phyloP scores from a whole-genome alignment of 176 grass and related monocot species.

The Miscanthus lutarioriparius region DNA sequence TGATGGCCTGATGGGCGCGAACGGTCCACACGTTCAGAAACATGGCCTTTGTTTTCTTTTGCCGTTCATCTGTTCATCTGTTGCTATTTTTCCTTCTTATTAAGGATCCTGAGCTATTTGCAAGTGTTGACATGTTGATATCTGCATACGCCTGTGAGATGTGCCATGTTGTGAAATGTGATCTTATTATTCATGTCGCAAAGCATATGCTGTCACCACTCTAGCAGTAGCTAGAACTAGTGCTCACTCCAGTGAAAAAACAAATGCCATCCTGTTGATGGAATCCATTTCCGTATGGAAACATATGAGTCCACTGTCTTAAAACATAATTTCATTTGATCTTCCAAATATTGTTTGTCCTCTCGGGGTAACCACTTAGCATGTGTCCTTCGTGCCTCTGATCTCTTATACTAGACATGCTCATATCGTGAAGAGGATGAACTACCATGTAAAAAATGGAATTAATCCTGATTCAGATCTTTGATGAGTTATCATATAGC shows the following conservation, averaged over 20 bases:
- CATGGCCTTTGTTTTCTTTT: not conserved
- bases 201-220: not conserved
- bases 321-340: not conserved
- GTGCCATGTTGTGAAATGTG: not conserved
- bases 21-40: not conserved
- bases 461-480: not conserved
- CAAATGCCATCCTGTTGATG: no score
- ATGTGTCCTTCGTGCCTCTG: not conserved
- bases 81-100: not conserved
- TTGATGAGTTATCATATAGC: slow-evolving; percentile 7
- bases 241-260: no score
- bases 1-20: no score
- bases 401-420: not conserved
- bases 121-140: not conserved
- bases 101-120: not conserved
- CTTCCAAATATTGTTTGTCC: not conserved
- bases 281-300: no score
- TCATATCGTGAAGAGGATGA: not conserved
- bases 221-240: not conserved
- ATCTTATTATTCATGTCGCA: not conserved
- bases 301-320: not conserved
- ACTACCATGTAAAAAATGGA: not conserved
- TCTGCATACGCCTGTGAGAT: not conserved
- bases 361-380: not conserved
- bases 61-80: slow-evolving; percentile 5